Conservation (phyloP, 768 basidiomycete species). For the Austroboletus festivus region DNA sequence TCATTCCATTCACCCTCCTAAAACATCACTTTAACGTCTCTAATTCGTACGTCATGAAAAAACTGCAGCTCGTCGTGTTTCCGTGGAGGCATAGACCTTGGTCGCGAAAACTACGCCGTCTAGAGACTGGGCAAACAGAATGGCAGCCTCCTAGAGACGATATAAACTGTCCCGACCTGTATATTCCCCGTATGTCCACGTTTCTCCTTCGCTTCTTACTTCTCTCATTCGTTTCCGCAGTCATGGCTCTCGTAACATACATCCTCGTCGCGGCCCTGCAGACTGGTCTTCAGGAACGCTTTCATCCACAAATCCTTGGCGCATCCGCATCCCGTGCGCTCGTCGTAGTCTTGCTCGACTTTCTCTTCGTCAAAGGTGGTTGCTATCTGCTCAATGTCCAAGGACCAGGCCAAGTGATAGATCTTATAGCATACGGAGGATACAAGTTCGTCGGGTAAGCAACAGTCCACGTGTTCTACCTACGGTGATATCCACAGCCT, state of each 20-base stretch:
- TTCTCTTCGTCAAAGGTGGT: slow-evolving; percentile 83
- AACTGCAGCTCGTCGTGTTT: slow-evolving; percentile 84
- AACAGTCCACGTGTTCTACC: not conserved
- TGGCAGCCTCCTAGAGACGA: slow-evolving; percentile 92
- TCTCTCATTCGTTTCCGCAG: slow-evolving; percentile 38
- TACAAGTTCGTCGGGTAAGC: slow-evolving; percentile 96
- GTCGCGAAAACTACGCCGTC: slow-evolving; percentile 64
- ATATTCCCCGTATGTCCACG: slow-evolving; percentile 74
- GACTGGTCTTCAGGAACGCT: slow-evolving; percentile 77
- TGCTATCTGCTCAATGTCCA: slow-evolving; percentile 92
- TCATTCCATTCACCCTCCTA: slow-evolving; percentile 71
- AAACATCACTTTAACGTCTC: slow-evolving; percentile 96
- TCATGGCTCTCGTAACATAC: slow-evolving; percentile 96
- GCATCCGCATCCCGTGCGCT: slow-evolving; percentile 81
- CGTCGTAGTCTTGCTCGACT: slow-evolving; percentile 83
- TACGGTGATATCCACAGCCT: not conserved
- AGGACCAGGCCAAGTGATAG: slow-evolving; percentile 65
- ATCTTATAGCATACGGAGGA: slow-evolving; percentile 88
- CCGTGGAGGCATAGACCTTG: slow-evolving; percentile 94
- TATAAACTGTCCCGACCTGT: slow-evolving; percentile 93
- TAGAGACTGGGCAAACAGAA: slow-evolving; percentile 63
- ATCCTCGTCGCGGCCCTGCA: slow-evolving; percentile 84
- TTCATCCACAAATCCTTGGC: slow-evolving; percentile 88
- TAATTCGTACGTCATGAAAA: slow-evolving; percentile 91
- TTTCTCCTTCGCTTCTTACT: not conserved